Conservation (phyloP, 805 yeast genomes). For the Kuraishia hungarica region DNA sequence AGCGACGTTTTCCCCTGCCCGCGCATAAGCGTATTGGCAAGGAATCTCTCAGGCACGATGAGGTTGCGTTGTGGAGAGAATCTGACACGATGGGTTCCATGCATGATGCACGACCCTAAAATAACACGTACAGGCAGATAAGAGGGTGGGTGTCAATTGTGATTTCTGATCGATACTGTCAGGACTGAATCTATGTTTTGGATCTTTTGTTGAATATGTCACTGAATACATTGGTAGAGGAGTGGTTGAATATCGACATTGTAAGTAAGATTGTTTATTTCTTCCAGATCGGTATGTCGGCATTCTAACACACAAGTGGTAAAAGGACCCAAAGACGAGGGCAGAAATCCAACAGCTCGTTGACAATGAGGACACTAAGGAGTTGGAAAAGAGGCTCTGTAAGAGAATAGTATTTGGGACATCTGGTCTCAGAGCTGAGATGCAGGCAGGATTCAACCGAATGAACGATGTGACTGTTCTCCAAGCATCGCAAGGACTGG, state of each 20-base stretch:
- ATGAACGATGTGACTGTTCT: constrained; percentile 85
- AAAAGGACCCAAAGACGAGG: constrained; percentile 30
- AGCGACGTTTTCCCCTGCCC: too few species aligned
- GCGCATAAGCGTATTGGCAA: too few species aligned
- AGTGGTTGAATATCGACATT: constrained; percentile 31
- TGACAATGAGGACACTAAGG: constrained; percentile 25
- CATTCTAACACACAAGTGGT: not conserved
- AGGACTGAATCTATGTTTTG: not conserved
- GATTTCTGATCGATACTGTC: too few species aligned
- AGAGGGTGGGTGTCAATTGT: not conserved
- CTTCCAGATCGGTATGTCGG: not conserved
- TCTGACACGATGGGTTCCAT: not conserved
- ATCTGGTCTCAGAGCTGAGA: constrained; percentile 79
- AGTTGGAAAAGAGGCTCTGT: constrained; percentile 42
- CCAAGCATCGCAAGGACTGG: constrained; percentile 85
- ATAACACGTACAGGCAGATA: not conserved
- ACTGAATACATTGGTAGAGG: constrained; percentile 17
- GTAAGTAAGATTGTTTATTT: constrained; percentile 10
- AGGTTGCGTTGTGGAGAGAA: not conserved
- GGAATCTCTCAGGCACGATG: not conserved
- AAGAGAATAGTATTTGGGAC: constrained; percentile 81
- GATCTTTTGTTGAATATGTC: constrained; percentile 4
- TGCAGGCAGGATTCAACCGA: constrained; percentile 87
- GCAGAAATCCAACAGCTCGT: constrained; percentile 44
- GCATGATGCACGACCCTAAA: not conserved